Base-by-base conservation (phyloP, 202 grass and related monocot species). In the Hordeum pubiflorum region DNA sequence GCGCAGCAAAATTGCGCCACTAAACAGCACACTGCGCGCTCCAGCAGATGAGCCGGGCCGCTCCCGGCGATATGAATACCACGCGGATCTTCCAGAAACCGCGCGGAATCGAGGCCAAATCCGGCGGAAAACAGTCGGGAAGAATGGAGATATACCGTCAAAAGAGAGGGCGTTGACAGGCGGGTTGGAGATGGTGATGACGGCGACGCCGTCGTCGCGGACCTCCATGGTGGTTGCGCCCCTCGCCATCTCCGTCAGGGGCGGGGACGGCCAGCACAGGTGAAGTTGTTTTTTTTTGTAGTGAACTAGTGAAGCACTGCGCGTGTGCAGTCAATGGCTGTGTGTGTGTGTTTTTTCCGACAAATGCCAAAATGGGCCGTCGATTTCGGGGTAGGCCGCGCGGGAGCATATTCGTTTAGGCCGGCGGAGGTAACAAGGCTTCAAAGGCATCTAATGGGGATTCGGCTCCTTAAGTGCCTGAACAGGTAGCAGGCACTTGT, bases 161-260 rank as follows among this genome's bases (percentile, higher is more conserved):
- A 69, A 55, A 20, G 89, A 90, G 63, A 97, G 83, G 58, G 87
- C 85, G 83, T 97, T 94, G 63, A 97, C 89, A 50, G 94, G 94
- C 58, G 94, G 94, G 64, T 97, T 92, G 78, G 85, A 55, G 84
- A 94, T 83, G 75, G 91, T 89, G 58, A 97, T 92, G 71, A 97
- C 78, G 72, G 94, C 94, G 65, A 94, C 89, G 41, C 91, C 89
- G 74, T 94, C 89, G 41, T 15, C 74, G 77, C 94, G 87, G 58
- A 94, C 89, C 80, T 91, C 91, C 91, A 94, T 91, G 82, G 70
- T 14, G 59, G 94, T 92, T 57, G 58, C 79, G 43, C 94, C 88
- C 63, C 67, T 87, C 64, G 31, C 54, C 89, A 67, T 87, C 82
- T 67, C 63, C 84, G 46, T 17, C 69, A 1, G 14, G 23, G 12